Evolutionary conservation across 305 asterid species (phyloP).

Genomic region (Fraxinus platypoda): DNA sequence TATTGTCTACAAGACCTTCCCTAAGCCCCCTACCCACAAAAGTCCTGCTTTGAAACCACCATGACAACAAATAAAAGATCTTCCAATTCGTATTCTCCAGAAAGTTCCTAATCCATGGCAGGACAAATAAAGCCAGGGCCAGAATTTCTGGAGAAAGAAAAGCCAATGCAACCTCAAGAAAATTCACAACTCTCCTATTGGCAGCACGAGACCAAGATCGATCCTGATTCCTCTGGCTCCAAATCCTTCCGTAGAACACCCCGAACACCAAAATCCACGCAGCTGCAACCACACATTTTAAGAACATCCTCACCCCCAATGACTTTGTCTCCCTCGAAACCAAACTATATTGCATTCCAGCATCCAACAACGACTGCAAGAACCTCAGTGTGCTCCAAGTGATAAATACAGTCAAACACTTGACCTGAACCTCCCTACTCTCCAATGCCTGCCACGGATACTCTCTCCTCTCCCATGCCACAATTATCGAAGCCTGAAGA

Average conservation of each 20-base stretch:
- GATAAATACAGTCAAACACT: conserved; percentile 41
- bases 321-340: conserved; percentile 46
- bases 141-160: conserved; percentile 45
- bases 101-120: conserved; percentile 51
- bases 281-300: conserved; percentile 44
- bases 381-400: conserved; percentile 51
- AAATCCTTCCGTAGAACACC: conserved; percentile 40
- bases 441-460: conserved; percentile 48
- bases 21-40: conserved; percentile 54
- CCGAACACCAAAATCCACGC: conserved; percentile 44
- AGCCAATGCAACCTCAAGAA: conserved; percentile 39
- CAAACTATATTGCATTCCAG: conserved; percentile 40
- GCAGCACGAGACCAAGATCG: conserved; percentile 28
- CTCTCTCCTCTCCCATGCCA: conserved; percentile 40
- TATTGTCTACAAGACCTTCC: conserved; percentile 51
- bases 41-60: conserved; percentile 60
- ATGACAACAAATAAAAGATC: conserved; percentile 42
- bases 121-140: conserved; percentile 39
- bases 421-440: conserved; percentile 41
- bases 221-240: conserved; percentile 37
- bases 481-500: conserved; percentile 48
- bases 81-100: conserved; percentile 50
- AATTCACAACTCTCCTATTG: conserved; percentile 35
- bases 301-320: conserved; percentile 43
- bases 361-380: conserved; percentile 45